Evolutionary conservation across 176 grass and related monocot species (phyloP).

Genomic region (Raddia distichophylla): DNA sequence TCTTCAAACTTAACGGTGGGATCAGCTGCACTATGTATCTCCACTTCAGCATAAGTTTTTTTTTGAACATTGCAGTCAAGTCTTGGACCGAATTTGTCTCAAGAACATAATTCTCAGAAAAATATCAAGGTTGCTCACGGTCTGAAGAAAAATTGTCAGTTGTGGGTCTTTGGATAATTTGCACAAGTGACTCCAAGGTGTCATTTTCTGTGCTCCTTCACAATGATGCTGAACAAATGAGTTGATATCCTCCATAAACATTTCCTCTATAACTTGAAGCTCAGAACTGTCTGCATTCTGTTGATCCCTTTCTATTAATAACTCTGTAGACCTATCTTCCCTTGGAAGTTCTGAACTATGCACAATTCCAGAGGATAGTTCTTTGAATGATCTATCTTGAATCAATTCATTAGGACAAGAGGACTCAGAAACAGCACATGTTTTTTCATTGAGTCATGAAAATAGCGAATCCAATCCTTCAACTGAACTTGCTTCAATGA

Average conservation of each 20-base stretch:
- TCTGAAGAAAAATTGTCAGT: not conserved
- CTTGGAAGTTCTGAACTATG: not conserved
- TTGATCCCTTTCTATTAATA: not conserved
- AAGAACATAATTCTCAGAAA: not conserved
- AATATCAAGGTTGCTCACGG: not conserved
- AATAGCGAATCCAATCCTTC: constrained; percentile 32
- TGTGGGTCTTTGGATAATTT: not conserved
- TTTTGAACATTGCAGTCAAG: not conserved
- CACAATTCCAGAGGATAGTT: not conserved
- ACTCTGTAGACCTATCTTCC: not conserved
- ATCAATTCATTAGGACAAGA: not conserved
- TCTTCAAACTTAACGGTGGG: not conserved
- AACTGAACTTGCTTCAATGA: constrained; percentile 32
- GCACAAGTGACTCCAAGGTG: not conserved
- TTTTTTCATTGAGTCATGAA: constrained; percentile 13
- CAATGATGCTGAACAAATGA: constrained; percentile 10
- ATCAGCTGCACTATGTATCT: not conserved
- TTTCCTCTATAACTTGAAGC: constrained; percentile 39
- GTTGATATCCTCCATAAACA: constrained; percentile 27
- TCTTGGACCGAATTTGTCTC: not conserved
- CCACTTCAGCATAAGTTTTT: not conserved
- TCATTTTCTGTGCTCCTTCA: not conserved
- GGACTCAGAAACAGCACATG: not conserved
- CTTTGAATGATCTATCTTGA: not conserved
- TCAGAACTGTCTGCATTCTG: constrained; percentile 10